Evolutionary conservation across 2,329 filamentous ascomycete genomes (phyloP).

Genomic region (Neocatenulostroma microsporum): DNA sequence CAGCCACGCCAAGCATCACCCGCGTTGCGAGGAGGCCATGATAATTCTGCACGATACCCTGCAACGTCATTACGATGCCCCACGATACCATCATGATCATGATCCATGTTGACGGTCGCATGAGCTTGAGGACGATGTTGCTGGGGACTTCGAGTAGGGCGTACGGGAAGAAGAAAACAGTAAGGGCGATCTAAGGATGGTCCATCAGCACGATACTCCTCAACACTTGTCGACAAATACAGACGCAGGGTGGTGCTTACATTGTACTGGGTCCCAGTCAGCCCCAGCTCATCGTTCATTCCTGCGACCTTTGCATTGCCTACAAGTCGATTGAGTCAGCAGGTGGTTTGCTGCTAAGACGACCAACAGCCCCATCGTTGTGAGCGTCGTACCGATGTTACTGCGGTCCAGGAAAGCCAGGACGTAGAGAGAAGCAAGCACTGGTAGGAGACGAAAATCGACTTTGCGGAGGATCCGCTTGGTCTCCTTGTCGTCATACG

Average conservation of each 20-base stretch:
- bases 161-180: constrained; percentile 55
- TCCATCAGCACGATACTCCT: too few species aligned
- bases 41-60: constrained; percentile 47
- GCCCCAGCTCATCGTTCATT: constrained; percentile 22
- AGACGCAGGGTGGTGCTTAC: too few species aligned
- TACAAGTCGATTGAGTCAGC: too few species aligned
- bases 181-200: constrained; percentile 56
- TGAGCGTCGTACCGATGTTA: constrained; percentile 38
- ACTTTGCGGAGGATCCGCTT: constrained; percentile 52
- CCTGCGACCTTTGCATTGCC: constrained; percentile 12
- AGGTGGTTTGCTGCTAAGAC: too few species aligned
- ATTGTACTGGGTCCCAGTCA: constrained; percentile 55
- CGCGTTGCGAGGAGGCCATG: too few species aligned
- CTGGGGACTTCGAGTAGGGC: constrained; percentile 40
- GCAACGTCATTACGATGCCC: constrained; percentile 27
- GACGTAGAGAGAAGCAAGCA: constrained; percentile 36
- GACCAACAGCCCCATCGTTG: too few species aligned
- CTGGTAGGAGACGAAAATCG: constrained; percentile 35
- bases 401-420: constrained; percentile 31
- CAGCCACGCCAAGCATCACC: too few species aligned
- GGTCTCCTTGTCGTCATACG: too few species aligned
- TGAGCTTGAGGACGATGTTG: constrained; percentile 37
- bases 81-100: constrained; percentile 26
- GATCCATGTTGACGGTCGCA: constrained; percentile 37
- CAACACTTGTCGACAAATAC: too few species aligned